A percentile compares a stretch with the other conserved stretches of the same genome.
Evolutionary conservation across 108 stramenopile species (phyloP).

Genomic region (Cyclotella baltica): DNA sequence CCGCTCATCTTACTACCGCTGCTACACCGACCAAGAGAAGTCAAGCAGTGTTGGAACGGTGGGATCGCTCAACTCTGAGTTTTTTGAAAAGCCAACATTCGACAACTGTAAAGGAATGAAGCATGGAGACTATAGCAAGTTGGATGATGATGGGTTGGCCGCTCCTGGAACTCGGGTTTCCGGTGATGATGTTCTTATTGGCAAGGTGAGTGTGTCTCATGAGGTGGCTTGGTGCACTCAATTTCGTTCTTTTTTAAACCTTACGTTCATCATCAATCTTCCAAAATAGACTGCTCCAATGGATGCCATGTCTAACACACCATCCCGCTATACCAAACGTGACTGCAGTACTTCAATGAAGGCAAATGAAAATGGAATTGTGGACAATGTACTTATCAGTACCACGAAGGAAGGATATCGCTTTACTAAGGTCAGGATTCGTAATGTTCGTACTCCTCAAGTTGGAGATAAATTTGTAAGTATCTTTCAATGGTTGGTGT

Average conservation of each 20-base stretch:
- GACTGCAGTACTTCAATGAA: conserved; percentile 97
- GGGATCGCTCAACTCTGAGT: conserved; percentile 85
- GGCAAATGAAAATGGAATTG: conserved; percentile 96
- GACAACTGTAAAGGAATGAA: conserved; percentile 90
- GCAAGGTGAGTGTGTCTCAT: too few species aligned
- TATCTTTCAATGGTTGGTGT: not conserved
- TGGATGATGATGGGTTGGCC: conserved; percentile 98
- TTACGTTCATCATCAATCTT: too few species aligned
- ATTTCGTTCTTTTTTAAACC: too few species aligned
- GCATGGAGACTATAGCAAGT: conserved; percentile 96
- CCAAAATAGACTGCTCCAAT: conserved; percentile 93
- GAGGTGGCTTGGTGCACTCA: too few species aligned
- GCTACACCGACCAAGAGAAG: conserved; percentile 94
- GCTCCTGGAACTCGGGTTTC: conserved; percentile 96
- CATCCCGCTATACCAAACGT: conserved; percentile 91
- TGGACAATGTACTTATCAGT: conserved; percentile 93
- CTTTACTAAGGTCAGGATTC: conserved; percentile 93
- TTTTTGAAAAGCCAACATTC: conserved; percentile 89
- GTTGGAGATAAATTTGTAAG: conserved; percentile 92
- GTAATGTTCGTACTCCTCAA: conserved; percentile 97
- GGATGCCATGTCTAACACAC: conserved; percentile 72
- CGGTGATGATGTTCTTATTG: conserved; percentile 96
- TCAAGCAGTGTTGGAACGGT: conserved; percentile 79
- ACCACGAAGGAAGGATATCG: conserved; percentile 95
- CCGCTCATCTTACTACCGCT: conserved; percentile 95